A percentile compares a stretch with the other conserved stretches of the same genome.
Evolutionary conservation across 495 filamentous ascomycete genomes (phyloP).

Genomic region (Xylaria intraflava): DNA sequence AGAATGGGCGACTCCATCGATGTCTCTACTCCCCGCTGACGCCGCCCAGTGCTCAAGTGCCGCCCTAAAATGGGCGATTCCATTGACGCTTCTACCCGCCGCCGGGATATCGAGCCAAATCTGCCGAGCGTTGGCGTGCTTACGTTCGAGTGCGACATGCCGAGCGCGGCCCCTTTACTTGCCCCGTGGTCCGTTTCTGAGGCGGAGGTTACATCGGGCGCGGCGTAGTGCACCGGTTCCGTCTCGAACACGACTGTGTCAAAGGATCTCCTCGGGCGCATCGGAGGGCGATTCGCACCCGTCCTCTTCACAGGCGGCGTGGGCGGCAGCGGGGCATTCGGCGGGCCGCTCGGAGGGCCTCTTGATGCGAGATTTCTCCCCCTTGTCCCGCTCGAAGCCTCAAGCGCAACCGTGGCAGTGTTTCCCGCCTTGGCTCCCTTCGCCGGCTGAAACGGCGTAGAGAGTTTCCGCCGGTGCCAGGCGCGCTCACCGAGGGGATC

Average conservation of each 20-base stretch:
- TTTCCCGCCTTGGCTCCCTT: no score
- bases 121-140: slow-evolving; percentile 10
- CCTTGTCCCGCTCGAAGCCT: neutral
- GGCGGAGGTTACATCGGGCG: neutral
- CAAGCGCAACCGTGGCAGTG: neutral
- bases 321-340: slow-evolving; percentile 10
- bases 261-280: slow-evolving; percentile 8
- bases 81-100: slow-evolving; percentile 3
- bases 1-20: no score
- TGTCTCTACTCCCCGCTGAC: no score
- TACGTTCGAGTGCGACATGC: slow-evolving; percentile 1
- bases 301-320: slow-evolving; percentile 1
- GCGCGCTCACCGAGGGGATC: slow-evolving; percentile 16
- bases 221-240: neutral
- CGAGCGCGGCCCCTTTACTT: neutral
- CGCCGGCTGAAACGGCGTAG: slow-evolving; percentile 13
- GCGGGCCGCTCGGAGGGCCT: slow-evolving; percentile 10
- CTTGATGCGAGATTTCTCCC: neutral
- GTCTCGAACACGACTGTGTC: neutral
- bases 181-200: neutral
- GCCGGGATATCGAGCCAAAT: slow-evolving; percentile 2
- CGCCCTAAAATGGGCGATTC: slow-evolving; percentile 9
- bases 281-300: neutral
- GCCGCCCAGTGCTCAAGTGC: neutral
- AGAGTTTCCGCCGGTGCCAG: slow-evolving; percentile 21